Base-by-base conservation (phyloP, 164 flowering plant species). In the Liquidambar formosana region DNA sequence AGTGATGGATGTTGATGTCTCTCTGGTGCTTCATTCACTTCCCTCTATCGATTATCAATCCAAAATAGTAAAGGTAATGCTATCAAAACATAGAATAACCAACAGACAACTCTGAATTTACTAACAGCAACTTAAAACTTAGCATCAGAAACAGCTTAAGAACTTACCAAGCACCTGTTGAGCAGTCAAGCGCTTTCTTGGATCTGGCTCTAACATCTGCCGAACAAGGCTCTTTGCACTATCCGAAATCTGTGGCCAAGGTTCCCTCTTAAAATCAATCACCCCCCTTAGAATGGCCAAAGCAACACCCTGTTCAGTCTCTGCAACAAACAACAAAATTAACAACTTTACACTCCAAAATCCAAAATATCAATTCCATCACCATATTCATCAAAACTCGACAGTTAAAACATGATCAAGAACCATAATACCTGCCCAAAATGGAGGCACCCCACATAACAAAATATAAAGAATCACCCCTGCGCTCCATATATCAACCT, bases 201-300 rank as follows among this genome's bases (percentile, higher is more conserved):
- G 95, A 72, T 93, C 96, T 10, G 88, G 89, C 48, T 96, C 91
- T 61, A 96, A 77, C 99, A 96, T 93, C 83, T 88, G 91, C 71
- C 85, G 77, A 56, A 96, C 96, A 70, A 96, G 95, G 77, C 89
- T 87, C 80, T 88, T 93, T 0, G 97, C 98, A 79, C 85, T 79
- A 10, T 96, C 97, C 14, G 99, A 90, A 49, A 96, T 83, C 71
- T 82, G 88, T 49, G 99, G 96, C 99, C 99, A 96, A 6, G 99
- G 99, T 73, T 96, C 98, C 81, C 98, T 89, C 86, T 96, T 92
- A 68, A 96, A 96, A 83, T 96, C 99, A 66, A 93, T 72, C 25
- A 65, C 76, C 14, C 98, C 94, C 48, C 93, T 79, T 65, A 96
- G 77, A 72, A 96, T 96, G 23, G 97, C 95, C 71, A 91, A 81